phyloP scores from a whole-genome alignment of 1,284 basidiomycete genomes.

The Erythrobasidium hasegawianum region DNA sequence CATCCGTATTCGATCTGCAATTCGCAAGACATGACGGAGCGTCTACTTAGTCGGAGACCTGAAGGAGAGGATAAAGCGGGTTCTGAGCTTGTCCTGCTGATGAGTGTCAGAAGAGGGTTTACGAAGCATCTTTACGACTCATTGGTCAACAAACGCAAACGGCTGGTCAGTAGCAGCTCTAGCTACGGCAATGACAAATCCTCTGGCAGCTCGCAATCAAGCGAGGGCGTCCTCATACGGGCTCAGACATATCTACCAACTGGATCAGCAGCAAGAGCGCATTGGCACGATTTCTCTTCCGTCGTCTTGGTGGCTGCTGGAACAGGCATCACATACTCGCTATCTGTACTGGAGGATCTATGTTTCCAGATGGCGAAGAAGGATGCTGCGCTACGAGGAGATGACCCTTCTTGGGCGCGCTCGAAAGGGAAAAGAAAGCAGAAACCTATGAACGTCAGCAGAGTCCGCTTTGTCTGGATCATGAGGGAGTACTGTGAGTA shows the following conservation, averaged over 20 bases:
- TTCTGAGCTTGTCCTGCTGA: constrained; percentile 65
- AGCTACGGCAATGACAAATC: background rate
- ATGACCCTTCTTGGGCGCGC: constrained; percentile 41
- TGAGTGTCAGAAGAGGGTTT: constrained; percentile 72
- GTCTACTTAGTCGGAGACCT: constrained; percentile 33
- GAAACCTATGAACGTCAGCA: constrained; percentile 55
- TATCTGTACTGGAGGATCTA: constrained; percentile 67
- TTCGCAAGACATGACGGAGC: constrained; percentile 56
- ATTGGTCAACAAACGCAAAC: constrained; percentile 42
- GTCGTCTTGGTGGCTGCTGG: constrained; percentile 72
- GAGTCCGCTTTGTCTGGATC: constrained; percentile 79
- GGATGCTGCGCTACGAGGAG: constrained; percentile 55
- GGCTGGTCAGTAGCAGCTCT: constrained; percentile 8
- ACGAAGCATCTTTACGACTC: constrained; percentile 68
- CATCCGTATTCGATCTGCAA: constrained; percentile 80
- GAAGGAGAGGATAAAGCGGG: constrained; percentile 40
- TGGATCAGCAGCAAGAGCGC: constrained; percentile 65
- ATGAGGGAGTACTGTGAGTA: constrained; percentile 67
- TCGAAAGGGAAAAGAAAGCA: constrained; percentile 9
- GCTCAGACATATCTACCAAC: constrained; percentile 72
- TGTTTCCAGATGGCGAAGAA: constrained; percentile 61
- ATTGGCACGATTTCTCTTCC: constrained; percentile 64
- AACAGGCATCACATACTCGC: constrained; percentile 71
- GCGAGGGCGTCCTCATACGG: constrained; percentile 59
- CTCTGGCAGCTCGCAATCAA: constrained; percentile 15